Evolutionary conservation across 371 early-diverging fungal species (phyloP), one percentile per base, ranked within the genome.

Genomic region (Actinomortierella wolfii): DNA sequence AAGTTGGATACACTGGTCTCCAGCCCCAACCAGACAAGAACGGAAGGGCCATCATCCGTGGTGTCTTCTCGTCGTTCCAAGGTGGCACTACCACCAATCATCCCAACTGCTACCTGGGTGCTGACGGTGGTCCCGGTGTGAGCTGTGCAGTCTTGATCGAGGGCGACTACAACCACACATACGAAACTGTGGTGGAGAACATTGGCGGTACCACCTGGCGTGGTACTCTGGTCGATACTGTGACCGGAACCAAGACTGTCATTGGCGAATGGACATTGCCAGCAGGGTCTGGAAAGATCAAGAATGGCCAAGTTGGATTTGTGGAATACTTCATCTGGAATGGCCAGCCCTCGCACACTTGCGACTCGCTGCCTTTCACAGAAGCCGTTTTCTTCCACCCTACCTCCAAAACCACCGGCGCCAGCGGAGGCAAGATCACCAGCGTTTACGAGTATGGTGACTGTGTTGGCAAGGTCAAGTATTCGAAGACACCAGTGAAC

Each of bases 141-240:
- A 64, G 65, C 25, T 64, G 65, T 28, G 51, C 51, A 8, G 54
- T 64, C 18, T 50, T 58, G 6, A 43, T 64, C 43, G 39, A 28
- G 1, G 65, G 50, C 8, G 24, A 42, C 55, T 64, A 64, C 55
- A 54, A 21, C 15, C 44, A 64, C 29, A 50, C 18, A 39, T 34
- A 6, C 34, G 11, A 34, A 4, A 34, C 11, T 4, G 34, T 34
- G 11, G 34, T 34, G 7, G 34, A 34, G 34, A 41, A 41, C 13
- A 23, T 23, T 21, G 8, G 23, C 18, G 53, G 42, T 41, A 53
- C 53, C 13, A 53, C 53, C 53, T 53, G 53, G 53, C 15, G 42
- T 2, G 53, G 53, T 9, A 41, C 42, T 4, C 5, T 41, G 7
- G 53, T 53, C 7, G 42, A 53, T 41, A 53, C 41, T 23, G 41